These are phyloP conservation scores for Ormosia emarginata DNA, from an alignment of 306 rosid genomes.

Conservation along the genomic window DNA sequence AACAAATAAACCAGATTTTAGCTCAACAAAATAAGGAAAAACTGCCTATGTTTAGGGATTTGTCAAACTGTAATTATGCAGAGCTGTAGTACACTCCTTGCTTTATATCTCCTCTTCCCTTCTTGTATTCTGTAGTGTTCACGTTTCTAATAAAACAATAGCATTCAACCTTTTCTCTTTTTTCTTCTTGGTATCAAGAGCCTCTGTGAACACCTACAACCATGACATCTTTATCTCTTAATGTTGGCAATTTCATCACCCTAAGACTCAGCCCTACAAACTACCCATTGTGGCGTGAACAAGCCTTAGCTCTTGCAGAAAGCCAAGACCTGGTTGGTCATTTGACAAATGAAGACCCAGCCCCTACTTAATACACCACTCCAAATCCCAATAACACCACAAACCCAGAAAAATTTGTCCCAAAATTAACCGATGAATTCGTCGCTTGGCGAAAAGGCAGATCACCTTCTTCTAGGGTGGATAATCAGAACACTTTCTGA, in stretches of 20 bases:
- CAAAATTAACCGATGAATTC: not conserved
- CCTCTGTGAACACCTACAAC: too few species aligned
- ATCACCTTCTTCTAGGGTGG: not conserved
- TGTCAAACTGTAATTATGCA: too few species aligned
- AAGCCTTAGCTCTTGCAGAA: not conserved
- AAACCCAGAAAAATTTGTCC: not conserved
- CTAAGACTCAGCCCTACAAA: not conserved
- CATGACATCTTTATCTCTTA: not conserved
- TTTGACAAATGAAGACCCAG: not conserved
- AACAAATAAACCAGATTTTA: too few species aligned
- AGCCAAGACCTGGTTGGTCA: not conserved
- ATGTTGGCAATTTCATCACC: not conserved
- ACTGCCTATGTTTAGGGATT: too few species aligned
- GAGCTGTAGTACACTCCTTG: too few species aligned
- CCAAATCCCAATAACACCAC: not conserved
- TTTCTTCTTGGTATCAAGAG: too few species aligned
- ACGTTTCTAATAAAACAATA: too few species aligned
- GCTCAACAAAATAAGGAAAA: too few species aligned
- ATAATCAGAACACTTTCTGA: not conserved
- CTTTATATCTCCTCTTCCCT: too few species aligned
- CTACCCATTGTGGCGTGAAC: not conserved
- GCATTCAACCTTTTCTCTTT: too few species aligned
- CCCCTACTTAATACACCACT: not conserved
- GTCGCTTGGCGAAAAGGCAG: not conserved
- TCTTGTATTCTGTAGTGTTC: too few species aligned